These are phyloP conservation scores for Trifolium dubium DNA, from an alignment of 306 rosid genomes.

Conservation along the genomic window DNA sequence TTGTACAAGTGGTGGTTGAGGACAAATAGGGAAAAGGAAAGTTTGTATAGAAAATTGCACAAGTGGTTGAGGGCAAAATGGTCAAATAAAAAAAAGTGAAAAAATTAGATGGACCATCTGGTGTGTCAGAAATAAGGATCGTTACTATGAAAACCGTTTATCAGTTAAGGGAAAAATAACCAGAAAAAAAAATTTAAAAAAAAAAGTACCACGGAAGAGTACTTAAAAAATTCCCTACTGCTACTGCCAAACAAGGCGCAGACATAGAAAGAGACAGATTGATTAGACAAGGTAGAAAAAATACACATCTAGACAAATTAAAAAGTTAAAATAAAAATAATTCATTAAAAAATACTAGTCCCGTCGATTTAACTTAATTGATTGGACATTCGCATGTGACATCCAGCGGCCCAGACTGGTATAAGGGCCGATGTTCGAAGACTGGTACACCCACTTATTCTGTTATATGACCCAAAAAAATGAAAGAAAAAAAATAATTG, in stretches of 20 bases:
- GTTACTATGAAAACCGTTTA: conserved; percentile 37
- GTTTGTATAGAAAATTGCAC: not conserved
- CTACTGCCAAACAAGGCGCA: conserved; percentile 41
- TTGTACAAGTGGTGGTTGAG: not conserved
- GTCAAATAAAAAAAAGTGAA: not conserved
- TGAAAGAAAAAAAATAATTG: too few relatives aligned
- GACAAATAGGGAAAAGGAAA: conserved; percentile 23
- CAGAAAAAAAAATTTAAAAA: conserved; percentile 20
- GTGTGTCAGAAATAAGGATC: conserved; percentile 41
- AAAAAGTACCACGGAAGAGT: conserved; percentile 74
- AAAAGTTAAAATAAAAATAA: not conserved
- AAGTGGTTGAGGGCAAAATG: conserved; percentile 23
- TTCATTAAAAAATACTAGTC: too few relatives aligned
- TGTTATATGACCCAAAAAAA: too few relatives aligned
- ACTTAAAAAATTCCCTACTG: conserved; percentile 37
- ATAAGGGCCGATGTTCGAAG: too few relatives aligned
- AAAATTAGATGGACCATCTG: conserved; percentile 23
- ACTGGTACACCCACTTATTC: too few relatives aligned
- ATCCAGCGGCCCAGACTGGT: too few relatives aligned
- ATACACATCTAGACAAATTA: not conserved
- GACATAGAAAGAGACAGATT: conserved; percentile 39
- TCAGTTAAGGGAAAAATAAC: not conserved
- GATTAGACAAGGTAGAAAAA: not conserved
- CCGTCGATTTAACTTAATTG: too few relatives aligned
- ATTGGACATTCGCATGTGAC: too few relatives aligned